Evolutionary conservation across 2,329 filamentous ascomycete genomes (phyloP), one percentile per base, ranked within the genome.

Genomic region (Neopestalotiopsis sp.): DNA sequence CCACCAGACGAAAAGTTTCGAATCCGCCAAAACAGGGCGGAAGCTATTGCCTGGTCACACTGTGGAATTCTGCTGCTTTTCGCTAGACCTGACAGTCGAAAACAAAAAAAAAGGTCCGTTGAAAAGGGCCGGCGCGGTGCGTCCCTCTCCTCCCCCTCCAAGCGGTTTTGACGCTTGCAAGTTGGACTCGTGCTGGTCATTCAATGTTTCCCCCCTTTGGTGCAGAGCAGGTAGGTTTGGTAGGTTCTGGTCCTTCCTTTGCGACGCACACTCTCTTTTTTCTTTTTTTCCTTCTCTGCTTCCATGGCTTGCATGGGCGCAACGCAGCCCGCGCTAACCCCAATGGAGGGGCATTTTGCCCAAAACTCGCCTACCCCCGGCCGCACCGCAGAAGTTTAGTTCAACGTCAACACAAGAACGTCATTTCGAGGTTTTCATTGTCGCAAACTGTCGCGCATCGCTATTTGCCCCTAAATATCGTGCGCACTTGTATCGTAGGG

Each of bases 201-300:
- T 28, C 24, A 28, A 28, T 28, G 24, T 28, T 4, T 10, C 34
- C 34, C 34, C 17, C 45, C 6, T 53, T 20, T 53, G 24, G 24
- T 28, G 24, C 24, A 28, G 24, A 28, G 24, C 24, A 28, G 24
- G 24, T 3, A 28, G 24, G 24, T 28, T 28, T 28, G 45, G 45
- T 53, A 53, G 45, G 45, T 53, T 53, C n/a, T 20, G 45, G 45
- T 61, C 34, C 58, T 61, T 32, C 58, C 24, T 28, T 28, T 61
- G 30, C 58, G 28, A 32, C 34, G 28, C 58, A 61, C 30, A 32
- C 58, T 9, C 53, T 58, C 13, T 61, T n/a, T 32, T 40, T 61
- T 61, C 58, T 61, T 40, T n/a, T 61, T 61, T n/a, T 61, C 20
- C 13, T 28, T 40, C 14, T 61, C 24, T 61, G 17, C 13, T 28